Evolutionary conservation across 73 alveolate species (phyloP).

Genomic region (Diophrys appendiculata): DNA sequence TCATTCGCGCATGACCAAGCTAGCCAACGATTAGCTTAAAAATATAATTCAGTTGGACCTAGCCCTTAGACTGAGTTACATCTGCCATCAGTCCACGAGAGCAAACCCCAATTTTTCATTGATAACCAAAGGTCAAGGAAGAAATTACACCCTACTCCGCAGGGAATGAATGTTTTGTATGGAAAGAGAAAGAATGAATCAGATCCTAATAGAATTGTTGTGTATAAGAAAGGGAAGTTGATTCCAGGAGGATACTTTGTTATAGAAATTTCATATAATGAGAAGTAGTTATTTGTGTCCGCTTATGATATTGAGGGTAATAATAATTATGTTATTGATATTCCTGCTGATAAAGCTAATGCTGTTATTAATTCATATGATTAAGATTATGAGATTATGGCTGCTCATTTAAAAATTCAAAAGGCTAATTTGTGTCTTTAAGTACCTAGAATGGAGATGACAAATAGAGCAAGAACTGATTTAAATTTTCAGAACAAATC

Average conservation of each 20-base stretch:
- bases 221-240: conserved; percentile 39
- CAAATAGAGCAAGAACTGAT: conserved; percentile 13
- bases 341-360: conserved; percentile 32
- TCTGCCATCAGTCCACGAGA: neutral
- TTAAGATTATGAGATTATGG: conserved; percentile 25
- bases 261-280: conserved; percentile 40
- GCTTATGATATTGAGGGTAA: conserved; percentile 55
- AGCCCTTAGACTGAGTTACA: neutral
- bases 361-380: neutral
- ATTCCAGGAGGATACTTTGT: conserved; percentile 37
- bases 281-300: conserved; percentile 27
- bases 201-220: conserved; percentile 45
- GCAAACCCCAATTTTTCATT: too few species aligned
- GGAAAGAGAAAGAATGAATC: conserved; percentile 2
- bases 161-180: too few species aligned
- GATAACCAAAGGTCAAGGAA: too few species aligned
- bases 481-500: too few species aligned
- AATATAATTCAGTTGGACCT: neutral
- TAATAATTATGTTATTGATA: conserved; percentile 26
- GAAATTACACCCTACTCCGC: too few species aligned
- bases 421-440: conserved; percentile 19
- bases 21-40: neutral
- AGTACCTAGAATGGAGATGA: conserved; percentile 14
- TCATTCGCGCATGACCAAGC: neutral
- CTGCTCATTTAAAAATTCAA: conserved; percentile 1